Evolutionary conservation across 768 basidiomycete genomes (phyloP).

Genomic region (Paxillus rubicundulus): DNA sequence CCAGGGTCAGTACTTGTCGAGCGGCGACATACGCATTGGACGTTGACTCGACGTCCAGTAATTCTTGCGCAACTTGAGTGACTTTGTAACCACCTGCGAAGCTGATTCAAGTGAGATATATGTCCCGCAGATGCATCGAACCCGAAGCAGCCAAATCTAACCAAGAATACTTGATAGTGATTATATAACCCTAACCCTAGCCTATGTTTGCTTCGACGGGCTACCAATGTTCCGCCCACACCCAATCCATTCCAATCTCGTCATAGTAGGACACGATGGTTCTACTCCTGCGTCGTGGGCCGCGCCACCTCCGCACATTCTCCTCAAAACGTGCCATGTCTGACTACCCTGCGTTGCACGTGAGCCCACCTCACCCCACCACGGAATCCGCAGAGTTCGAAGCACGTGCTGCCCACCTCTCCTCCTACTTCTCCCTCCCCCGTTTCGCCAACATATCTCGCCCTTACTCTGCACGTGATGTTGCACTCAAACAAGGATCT

Average conservation of each 20-base stretch:
- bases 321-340: slow-evolving; percentile 40
- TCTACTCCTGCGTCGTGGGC: slow-evolving; percentile 12
- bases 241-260: slow-evolving; percentile 30
- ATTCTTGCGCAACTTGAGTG: too few relatives aligned
- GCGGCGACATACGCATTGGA: too few relatives aligned
- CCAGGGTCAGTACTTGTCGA: too few relatives aligned
- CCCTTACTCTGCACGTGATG: slow-evolving; percentile 74
- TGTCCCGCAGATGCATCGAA: not conserved
- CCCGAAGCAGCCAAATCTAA: not conserved
- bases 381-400: slow-evolving; percentile 61
- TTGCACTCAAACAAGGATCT: slow-evolving; percentile 88
- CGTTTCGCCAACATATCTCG: slow-evolving; percentile 73
- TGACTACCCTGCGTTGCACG: slow-evolving; percentile 41
- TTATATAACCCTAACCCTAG: slow-evolving; percentile 32
- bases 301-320: slow-evolving; percentile 34
- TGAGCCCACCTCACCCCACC: slow-evolving; percentile 54
- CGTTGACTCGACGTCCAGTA: too few relatives aligned
- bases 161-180: not conserved
- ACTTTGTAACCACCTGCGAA: slow-evolving; percentile 7
- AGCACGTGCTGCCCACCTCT: slow-evolving; percentile 59
- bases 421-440: slow-evolving; percentile 70
- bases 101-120: not conserved
- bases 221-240: slow-evolving; percentile 32
- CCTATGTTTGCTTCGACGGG: slow-evolving; percentile 34
- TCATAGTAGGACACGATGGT: slow-evolving; percentile 25